phyloP scores from a whole-genome alignment of 257 asterid species.

The Solanum ossicruentum region DNA sequence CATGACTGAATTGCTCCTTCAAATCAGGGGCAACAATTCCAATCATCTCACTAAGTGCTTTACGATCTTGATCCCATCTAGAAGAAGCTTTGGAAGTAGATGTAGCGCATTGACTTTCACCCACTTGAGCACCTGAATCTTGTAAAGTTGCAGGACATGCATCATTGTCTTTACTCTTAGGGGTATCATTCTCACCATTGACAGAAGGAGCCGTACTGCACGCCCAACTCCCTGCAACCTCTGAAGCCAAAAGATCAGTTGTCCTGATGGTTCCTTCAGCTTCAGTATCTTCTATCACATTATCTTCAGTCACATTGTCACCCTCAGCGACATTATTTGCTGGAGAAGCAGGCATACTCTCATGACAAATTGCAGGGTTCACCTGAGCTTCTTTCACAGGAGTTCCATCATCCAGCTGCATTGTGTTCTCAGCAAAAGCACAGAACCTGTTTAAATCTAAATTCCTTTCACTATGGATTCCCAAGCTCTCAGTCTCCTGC shows the following conservation, averaged over 20 bases:
- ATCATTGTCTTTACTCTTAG: conserved; percentile 25
- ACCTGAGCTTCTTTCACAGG: conserved; percentile 14
- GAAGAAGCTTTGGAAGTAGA: conserved; percentile 20
- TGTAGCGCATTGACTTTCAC: conserved; percentile 50
- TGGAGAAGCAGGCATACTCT: not conserved
- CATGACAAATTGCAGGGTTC: not conserved
- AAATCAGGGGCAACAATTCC: conserved; percentile 64
- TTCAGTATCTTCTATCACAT: conserved; percentile 38
- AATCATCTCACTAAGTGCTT: conserved; percentile 60
- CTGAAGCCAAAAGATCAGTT: conserved; percentile 75
- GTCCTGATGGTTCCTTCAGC: conserved; percentile 55
- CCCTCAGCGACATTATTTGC: conserved; percentile 1
- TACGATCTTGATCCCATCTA: conserved; percentile 31
- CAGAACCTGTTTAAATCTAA: conserved; percentile 33
- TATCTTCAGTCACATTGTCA: not conserved
- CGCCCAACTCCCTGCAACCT: conserved; percentile 93
- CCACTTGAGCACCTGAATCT: conserved; percentile 47
- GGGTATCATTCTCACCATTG: conserved; percentile 65
- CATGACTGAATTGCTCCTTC: conserved; percentile 51
- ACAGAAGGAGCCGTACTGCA: conserved; percentile 77
- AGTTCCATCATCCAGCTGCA: conserved; percentile 39
- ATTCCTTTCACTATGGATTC: conserved; percentile 13
- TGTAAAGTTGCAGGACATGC: conserved; percentile 21
- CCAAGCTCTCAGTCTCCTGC: conserved; percentile 54
- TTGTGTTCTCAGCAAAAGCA: conserved; percentile 20